Conservation (phyloP, 768 basidiomycete genomes). For the Mycena polygramma region DNA sequence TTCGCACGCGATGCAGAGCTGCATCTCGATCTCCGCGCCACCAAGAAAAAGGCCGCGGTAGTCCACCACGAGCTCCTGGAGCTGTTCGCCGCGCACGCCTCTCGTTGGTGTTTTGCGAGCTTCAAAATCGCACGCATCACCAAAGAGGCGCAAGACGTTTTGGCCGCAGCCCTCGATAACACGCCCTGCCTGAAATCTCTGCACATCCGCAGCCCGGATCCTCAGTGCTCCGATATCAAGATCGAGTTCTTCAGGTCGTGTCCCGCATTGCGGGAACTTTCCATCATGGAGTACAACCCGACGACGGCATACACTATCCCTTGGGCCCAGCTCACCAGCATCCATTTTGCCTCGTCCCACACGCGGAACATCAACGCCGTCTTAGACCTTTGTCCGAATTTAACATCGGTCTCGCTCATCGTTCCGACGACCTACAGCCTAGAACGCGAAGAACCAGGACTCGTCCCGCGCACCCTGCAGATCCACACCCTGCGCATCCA, state of each 20-base stretch:
- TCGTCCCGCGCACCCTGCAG: not conserved
- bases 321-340: slow-evolving; percentile 19
- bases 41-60: not conserved
- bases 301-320: not conserved
- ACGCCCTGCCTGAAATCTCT: slow-evolving; percentile 7
- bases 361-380: not conserved
- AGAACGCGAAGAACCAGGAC: not conserved
- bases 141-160: not conserved
- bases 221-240: not conserved
- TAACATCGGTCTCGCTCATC: not conserved
- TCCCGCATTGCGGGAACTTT: slow-evolving; percentile 5
- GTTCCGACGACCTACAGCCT: not conserved
- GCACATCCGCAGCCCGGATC: not conserved
- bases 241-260: slow-evolving; percentile 10
- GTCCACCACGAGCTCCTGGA: not conserved
- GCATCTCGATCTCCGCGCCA: slow-evolving; percentile 4
- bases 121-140: not conserved
- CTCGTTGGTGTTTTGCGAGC: slow-evolving; percentile 11
- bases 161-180: not conserved
- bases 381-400: slow-evolving; percentile 6
- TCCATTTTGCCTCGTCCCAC: not conserved
- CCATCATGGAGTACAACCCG: not conserved
- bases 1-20: slow-evolving; percentile 6
- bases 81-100: not conserved
- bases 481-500: slow-evolving; percentile 4